phyloP scores from a whole-genome alignment of 2,329 filamentous ascomycete species.

The Ophiocordyceps australis region DNA sequence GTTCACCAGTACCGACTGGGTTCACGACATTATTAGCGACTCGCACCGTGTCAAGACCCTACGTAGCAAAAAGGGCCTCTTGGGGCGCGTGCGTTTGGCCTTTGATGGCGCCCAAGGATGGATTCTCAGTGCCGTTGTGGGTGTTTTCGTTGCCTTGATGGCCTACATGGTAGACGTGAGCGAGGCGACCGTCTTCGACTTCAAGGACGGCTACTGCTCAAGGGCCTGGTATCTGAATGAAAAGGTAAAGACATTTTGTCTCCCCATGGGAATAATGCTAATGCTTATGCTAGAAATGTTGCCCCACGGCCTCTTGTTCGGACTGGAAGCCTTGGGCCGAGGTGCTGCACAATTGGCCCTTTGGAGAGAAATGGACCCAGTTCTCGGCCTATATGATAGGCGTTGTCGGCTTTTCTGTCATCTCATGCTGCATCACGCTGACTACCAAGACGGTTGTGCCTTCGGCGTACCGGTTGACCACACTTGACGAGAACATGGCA shows the following conservation, averaged over 20 bases:
- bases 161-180: constrained; percentile 83
- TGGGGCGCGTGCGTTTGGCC: constrained; percentile 56
- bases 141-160: constrained; percentile 64
- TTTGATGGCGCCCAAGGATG: constrained; percentile 87
- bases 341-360: constrained; percentile 22
- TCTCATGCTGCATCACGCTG: constrained; percentile 65
- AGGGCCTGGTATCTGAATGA: constrained; percentile 56
- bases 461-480: constrained; percentile 70
- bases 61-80: constrained; percentile 63
- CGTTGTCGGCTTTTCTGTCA: constrained; percentile 49
- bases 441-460: constrained; percentile 90
- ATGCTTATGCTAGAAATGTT: constrained; percentile 25
- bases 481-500: constrained; percentile 81
- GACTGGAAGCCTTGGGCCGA: constrained; percentile 40
- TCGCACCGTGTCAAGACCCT: constrained; percentile 76
- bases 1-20: constrained; percentile 95
- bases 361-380: constrained; percentile 46
- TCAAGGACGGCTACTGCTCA: constrained; percentile 75
- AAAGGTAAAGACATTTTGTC: constrained; percentile 25
- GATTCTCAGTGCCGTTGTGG: constrained; percentile 82
- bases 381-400: constrained; percentile 58
- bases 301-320: constrained; percentile 33
- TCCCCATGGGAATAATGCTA: no score
- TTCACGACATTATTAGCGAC: constrained; percentile 92
- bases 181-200: constrained; percentile 72